phyloP scores from a whole-genome alignment of 2,329 filamentous ascomycete genomes.

The Parasarocladium wereldwijsianum region DNA sequence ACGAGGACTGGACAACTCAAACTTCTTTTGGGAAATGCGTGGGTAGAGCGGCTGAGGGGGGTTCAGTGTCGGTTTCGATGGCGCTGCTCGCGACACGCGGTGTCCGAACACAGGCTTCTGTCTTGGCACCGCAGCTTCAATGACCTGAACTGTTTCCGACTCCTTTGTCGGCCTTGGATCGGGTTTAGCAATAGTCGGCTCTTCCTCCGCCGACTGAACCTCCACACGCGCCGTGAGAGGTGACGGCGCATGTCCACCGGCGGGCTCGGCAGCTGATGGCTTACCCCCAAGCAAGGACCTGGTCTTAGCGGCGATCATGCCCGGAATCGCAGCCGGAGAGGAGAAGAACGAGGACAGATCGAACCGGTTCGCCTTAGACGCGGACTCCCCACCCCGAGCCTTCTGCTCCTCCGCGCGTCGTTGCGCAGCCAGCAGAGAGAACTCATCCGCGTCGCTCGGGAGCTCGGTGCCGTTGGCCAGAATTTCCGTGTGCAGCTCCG shows the following conservation, averaged over 20 bases:
- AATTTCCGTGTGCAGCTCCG: conserved; percentile 1
- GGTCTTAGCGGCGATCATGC: conserved; percentile 17
- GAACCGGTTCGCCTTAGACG: conserved; percentile 19
- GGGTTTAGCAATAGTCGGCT: too few relatives aligned
- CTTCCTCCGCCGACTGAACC: not conserved
- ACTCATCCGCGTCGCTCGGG: conserved; percentile 21
- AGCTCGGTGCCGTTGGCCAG: conserved; percentile 2
- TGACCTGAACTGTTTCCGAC: too few relatives aligned
- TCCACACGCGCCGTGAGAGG: not conserved
- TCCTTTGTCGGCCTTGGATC: too few relatives aligned
- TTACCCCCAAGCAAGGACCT: conserved; percentile 8
- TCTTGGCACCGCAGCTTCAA: conserved; percentile 1
- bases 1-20: conserved; percentile 15
- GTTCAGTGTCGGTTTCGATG: conserved; percentile 9
- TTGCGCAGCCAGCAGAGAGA: conserved; percentile 25
- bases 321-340: conserved; percentile 30
- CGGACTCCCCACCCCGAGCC: conserved; percentile 9
- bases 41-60: conserved; percentile 27
- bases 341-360: conserved; percentile 43
- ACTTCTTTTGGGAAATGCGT: conserved; percentile 15
- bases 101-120: too few relatives aligned
- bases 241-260: not conserved
- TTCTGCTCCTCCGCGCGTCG: conserved; percentile 9
- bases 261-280: conserved; percentile 2
- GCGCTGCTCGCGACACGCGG: too few relatives aligned